Conservation (phyloP, 768 basidiomycete species). For the Strobilomyces dryophilus region DNA sequence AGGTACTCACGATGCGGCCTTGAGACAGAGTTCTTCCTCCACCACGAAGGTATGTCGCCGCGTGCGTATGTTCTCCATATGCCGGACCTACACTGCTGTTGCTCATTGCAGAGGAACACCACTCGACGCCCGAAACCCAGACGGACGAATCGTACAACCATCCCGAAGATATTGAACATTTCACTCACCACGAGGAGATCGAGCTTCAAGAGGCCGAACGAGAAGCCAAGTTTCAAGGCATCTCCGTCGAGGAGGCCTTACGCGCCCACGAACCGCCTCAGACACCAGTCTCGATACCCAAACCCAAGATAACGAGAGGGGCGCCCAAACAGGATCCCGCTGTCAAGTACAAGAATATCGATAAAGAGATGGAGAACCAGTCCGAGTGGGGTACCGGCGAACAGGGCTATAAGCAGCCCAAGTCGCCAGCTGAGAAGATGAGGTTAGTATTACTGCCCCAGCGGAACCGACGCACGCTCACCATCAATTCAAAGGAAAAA, state of each 20-base stretch:
- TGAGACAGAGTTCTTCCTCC: conserved; percentile 80
- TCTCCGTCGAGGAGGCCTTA: conserved; percentile 69
- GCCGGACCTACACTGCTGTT: background rate
- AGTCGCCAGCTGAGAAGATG: conserved; percentile 70
- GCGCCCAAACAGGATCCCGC: conserved; percentile 66
- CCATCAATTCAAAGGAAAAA: conserved; percentile 52
- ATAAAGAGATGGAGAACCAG: conserved; percentile 46
- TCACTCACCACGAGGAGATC: conserved; percentile 81
- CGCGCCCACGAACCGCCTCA: conserved; percentile 39
- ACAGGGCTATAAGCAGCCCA: conserved; percentile 69
- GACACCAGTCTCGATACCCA: conserved; percentile 23
- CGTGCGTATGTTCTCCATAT: background rate
- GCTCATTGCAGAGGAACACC: conserved; percentile 65
- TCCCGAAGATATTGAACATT: conserved; percentile 91
- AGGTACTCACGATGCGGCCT: background rate
- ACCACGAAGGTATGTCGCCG: conserved; percentile 81
- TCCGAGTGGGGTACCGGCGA: conserved; percentile 72
- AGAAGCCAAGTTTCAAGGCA: conserved; percentile 81
- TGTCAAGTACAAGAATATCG: conserved; percentile 54
- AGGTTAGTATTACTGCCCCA: conserved; percentile 39
- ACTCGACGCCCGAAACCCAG: conserved; percentile 96
- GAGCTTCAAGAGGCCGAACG: conserved; percentile 80
- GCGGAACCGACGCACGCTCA: background rate
- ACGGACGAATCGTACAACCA: conserved; percentile 93
- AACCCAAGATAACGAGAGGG: conserved; percentile 53